Percentiles rank a stretch among this genome's conserved stretches.
These are phyloP conservation scores for Salvia hispanica DNA, from an alignment of 257 asterid species.

Conservation along the genomic window DNA sequence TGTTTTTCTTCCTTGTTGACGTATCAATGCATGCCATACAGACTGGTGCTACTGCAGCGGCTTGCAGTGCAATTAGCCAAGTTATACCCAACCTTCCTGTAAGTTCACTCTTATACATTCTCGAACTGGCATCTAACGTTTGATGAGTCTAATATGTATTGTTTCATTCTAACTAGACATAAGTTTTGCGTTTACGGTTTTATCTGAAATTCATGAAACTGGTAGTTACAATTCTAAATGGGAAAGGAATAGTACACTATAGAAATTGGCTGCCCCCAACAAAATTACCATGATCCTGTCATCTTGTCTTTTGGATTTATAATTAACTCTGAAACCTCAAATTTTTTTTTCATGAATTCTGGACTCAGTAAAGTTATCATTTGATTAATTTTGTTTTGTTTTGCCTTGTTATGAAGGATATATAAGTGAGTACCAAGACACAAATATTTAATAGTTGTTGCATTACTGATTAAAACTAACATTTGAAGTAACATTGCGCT, in stretches of 20 bases:
- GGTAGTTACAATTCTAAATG: not conserved
- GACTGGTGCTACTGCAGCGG: slow-evolving; percentile 99
- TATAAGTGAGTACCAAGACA: not conserved
- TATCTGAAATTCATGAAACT: slow-evolving; percentile 13
- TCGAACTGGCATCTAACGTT: slow-evolving; percentile 22
- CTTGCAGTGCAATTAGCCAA: slow-evolving; percentile 96
- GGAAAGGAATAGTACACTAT: not conserved
- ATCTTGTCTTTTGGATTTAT: not conserved
- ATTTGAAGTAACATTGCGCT: not conserved
- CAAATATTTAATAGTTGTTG: not conserved
- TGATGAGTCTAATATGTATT: slow-evolving; percentile 5
- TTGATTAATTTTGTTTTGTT: not conserved
- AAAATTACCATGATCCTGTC: not conserved
- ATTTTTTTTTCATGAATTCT: not conserved
- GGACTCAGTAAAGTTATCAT: not conserved
- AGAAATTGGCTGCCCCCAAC: not conserved
- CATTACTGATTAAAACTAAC: not conserved
- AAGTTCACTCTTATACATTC: slow-evolving; percentile 40
- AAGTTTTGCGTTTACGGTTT: not conserved
- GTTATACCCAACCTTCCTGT: slow-evolving; percentile 93
- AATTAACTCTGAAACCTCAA: too few species aligned
- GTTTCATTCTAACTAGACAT: slow-evolving; percentile 6
- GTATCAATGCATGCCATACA: slow-evolving; percentile 88
- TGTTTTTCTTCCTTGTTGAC: slow-evolving; percentile 88
- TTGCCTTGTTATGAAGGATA: not conserved